phyloP scores from a whole-genome alignment of 164 flowering plant genomes.

The Berberis vulgaris region DNA sequence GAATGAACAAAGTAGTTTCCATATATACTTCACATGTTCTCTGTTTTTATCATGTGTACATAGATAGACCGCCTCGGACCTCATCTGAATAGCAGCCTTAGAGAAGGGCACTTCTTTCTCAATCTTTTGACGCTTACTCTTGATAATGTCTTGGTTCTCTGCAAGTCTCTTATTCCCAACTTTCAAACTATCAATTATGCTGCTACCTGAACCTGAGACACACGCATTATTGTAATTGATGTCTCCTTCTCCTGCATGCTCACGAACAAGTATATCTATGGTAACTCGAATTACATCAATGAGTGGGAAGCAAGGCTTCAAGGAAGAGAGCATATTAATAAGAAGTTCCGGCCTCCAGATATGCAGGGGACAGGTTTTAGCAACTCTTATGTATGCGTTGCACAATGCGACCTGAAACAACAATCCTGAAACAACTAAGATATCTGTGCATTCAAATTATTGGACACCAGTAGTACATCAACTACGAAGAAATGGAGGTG shows the following conservation, averaged over 20 bases:
- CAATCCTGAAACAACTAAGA: background rate
- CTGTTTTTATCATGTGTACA: slow-evolving; percentile 18
- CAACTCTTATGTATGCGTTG: slow-evolving; percentile 61
- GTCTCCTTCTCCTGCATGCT: slow-evolving; percentile 34
- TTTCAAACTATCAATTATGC: slow-evolving; percentile 18
- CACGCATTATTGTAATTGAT: slow-evolving; percentile 5
- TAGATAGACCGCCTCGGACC: slow-evolving; percentile 8
- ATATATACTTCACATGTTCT: slow-evolving; percentile 43
- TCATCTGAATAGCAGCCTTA: slow-evolving; percentile 15
- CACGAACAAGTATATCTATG: slow-evolving; percentile 47
- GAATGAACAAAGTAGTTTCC: slow-evolving; percentile 31
- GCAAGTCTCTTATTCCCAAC: slow-evolving; percentile 56
- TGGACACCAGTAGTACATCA: background rate
- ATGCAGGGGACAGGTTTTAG: slow-evolving; percentile 61
- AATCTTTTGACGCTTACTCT: slow-evolving; percentile 58
- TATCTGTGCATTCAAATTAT: background rate
- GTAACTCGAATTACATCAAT: slow-evolving; percentile 59
- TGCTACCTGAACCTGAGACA: slow-evolving; percentile 13
- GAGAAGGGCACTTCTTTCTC: slow-evolving; percentile 20
- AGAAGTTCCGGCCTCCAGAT: slow-evolving; percentile 80
- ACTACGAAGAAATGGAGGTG: background rate
- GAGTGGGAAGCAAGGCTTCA: slow-evolving; percentile 49
- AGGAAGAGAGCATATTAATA: slow-evolving; percentile 35
- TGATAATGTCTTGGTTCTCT: slow-evolving; percentile 22
- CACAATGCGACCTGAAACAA: slow-evolving; percentile 68